A percentile compares a stretch with the other conserved stretches of the same genome.
These are phyloP conservation scores for Pleodorina starrii DNA, from an alignment of 139 green algal genomes.

Conservation along the genomic window DNA sequence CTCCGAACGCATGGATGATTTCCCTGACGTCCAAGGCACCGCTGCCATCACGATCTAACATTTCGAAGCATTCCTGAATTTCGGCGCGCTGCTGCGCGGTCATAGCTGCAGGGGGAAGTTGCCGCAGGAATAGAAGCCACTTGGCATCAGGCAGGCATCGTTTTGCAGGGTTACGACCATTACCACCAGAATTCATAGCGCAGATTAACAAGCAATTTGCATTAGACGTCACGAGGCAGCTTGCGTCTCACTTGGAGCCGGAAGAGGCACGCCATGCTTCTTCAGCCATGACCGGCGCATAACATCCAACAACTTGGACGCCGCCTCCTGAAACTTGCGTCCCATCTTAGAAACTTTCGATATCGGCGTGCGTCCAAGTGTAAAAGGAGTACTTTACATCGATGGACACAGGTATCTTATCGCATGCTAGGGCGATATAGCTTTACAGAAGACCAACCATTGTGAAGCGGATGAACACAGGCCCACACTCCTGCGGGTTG, in stretches of 20 bases:
- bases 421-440: neutral
- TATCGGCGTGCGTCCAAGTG: too few relatives aligned
- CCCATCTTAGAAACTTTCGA: too few relatives aligned
- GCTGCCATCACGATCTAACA: conserved; percentile 26
- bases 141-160: too few relatives aligned
- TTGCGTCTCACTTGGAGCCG: neutral
- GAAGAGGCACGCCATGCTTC: neutral
- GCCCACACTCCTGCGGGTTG: neutral
- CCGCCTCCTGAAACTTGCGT: conserved; percentile 1
- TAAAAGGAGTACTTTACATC: too few relatives aligned
- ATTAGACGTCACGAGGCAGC: neutral
- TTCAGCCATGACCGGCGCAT: neutral
- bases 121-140: too few relatives aligned
- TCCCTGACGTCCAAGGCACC: conserved; percentile 26
- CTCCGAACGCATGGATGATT: conserved; percentile 7
- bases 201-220: neutral
- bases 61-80: conserved; percentile 40
- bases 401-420: too few relatives aligned
- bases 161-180: too few relatives aligned
- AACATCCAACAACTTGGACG: neutral
- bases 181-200: too few relatives aligned
- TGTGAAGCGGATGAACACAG: neutral
- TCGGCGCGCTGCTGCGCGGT: conserved; percentile 28
- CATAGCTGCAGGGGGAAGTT: neutral
- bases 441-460: neutral